phyloP scores from a whole-genome alignment of 768 basidiomycete species.

The Boletus reticulatus region DNA sequence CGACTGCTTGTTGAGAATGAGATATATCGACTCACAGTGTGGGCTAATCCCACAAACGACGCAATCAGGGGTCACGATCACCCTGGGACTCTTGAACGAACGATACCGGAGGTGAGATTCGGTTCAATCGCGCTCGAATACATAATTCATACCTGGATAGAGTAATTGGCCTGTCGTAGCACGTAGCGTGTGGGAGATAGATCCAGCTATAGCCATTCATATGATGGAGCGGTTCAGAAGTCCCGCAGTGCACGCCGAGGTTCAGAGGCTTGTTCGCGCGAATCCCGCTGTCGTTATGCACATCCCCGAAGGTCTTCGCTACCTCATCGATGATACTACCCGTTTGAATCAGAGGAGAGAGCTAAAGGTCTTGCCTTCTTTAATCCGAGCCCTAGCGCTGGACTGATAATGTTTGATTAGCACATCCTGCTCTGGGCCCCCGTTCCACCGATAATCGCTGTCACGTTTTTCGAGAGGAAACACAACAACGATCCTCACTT shows the following conservation, averaged over 20 bases:
- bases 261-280: conserved; percentile 69
- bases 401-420: conserved; percentile 39
- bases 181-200: conserved; percentile 75
- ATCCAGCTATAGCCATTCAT: conserved; percentile 80
- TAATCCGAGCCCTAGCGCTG: neutral
- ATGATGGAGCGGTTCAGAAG: conserved; percentile 88
- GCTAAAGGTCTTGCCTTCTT: conserved; percentile 59
- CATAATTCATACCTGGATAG: conserved; percentile 32
- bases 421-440: conserved; percentile 86
- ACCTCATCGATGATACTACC: conserved; percentile 72
- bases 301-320: conserved; percentile 77
- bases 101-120: conserved; percentile 56
- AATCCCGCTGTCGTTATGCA: conserved; percentile 68
- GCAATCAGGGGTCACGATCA: conserved; percentile 64
- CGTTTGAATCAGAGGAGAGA: conserved; percentile 60
- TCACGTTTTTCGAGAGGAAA: conserved; percentile 81
- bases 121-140: neutral
- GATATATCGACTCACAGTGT: conserved; percentile 79
- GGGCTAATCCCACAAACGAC: conserved; percentile 87
- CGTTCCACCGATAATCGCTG: conserved; percentile 79
- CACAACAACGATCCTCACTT: conserved; percentile 82
- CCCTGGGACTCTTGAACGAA: conserved; percentile 52
- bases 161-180: conserved; percentile 64
- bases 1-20: conserved; percentile 88
- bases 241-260: conserved; percentile 62